Base-by-base conservation (phyloP, 495 filamentous ascomycete species). In the Trichoderma asperelloides region DNA sequence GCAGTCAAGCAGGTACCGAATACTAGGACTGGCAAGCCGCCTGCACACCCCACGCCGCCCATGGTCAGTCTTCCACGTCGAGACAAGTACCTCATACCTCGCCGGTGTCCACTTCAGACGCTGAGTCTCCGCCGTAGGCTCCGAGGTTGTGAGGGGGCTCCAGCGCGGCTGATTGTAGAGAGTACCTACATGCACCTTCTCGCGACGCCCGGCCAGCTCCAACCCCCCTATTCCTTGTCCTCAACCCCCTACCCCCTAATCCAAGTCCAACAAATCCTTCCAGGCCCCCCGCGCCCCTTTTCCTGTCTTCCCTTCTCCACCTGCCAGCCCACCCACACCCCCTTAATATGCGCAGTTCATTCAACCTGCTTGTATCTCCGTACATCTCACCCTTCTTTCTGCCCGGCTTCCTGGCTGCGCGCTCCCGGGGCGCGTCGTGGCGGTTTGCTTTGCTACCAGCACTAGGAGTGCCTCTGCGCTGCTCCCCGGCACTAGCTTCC, bases 231-330 rank as follows among this genome's bases (percentile, higher is more conserved):
- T 37, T 37, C 33, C 33, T 37, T 37, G 33, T 37, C 33, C 33
- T 3, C 33, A 37, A 37, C 33, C 33, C 33, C 33, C 33, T 37
- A 37, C 13, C 15, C 43, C 43, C 43, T n/a, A 47, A n/a, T n/a
- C 43, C 13, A 60, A 30, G 12, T n/a, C 49, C 21, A 12, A n/a
- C 8, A 55, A 60, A 13, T 60, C 23, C 55, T 60, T 28, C 23
- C 55, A 60, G 23, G 23, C 55, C 55, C 55, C 43, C 55, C 55
- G 55, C 55, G 55, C 55, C 55, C 55, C 55, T 60, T 60, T 60
- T 60, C 55, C 55, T 12, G 23, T 21, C 27, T 12, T 60, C 55
- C 0, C 55, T 25, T 28, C 55, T 60, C 55, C 47, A 51, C 47
- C 47, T 8, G 33, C 33, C 18, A 51, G 27, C 55, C 51, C 55